phyloP scores from a whole-genome alignment of 139 green algal species.

The Closterium sp. region DNA sequence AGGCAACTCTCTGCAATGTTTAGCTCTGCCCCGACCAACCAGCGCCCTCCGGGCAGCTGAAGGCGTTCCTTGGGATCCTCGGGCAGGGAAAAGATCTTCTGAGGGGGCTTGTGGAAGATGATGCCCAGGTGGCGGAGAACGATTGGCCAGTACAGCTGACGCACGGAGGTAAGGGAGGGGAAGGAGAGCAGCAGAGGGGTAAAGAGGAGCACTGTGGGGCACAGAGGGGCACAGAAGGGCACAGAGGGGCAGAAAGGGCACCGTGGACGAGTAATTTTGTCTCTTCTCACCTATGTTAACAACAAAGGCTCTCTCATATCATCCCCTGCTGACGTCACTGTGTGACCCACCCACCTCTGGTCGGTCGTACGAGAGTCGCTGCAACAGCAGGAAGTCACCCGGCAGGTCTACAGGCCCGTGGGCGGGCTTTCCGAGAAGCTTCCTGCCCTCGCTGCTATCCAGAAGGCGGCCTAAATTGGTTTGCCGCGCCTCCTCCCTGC shows the following conservation, averaged over 20 bases:
- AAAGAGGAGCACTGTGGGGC: background rate
- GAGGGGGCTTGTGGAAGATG: constrained; percentile 27
- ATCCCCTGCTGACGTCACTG: background rate
- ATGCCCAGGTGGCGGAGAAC: constrained; percentile 32
- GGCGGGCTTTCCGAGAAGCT: background rate
- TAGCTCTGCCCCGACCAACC: constrained; percentile 74
- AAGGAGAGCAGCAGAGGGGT: too few species aligned
- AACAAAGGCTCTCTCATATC: background rate
- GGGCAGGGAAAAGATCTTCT: constrained; percentile 30
- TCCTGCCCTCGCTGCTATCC: background rate
- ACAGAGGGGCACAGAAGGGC: background rate
- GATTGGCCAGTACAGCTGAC: constrained; percentile 41
- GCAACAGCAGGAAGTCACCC: background rate
- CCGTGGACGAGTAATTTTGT: too few species aligned
- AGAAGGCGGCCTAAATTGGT: constrained; percentile 31
- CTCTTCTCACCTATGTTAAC: too few species aligned
- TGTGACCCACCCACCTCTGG: constrained; percentile 19
- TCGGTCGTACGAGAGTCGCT: constrained; percentile 11
- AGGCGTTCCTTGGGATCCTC: background rate
- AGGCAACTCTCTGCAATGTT: constrained; percentile 75
- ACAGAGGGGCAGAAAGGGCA: background rate
- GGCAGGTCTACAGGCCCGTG: background rate
- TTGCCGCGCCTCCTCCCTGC: constrained; percentile 13
- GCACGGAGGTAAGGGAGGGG: background rate
- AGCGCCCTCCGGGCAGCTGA: constrained; percentile 57